Evolutionary conservation across 2,329 filamentous ascomycete species (phyloP).

Genomic region (Neonectria punicea): DNA sequence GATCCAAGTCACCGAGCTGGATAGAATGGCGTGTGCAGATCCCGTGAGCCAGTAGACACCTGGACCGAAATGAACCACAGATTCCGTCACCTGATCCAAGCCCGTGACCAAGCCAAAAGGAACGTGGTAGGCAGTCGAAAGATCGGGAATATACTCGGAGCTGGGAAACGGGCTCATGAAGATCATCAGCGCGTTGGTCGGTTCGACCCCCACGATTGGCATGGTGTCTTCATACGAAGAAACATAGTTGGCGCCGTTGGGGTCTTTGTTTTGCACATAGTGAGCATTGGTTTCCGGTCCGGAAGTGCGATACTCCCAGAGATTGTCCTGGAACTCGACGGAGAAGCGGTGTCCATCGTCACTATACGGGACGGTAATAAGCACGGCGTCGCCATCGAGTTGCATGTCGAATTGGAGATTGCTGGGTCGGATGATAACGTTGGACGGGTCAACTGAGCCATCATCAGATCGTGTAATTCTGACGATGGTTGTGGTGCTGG

Average conservation of each 20-base stretch:
- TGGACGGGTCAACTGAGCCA: conserved; percentile 27
- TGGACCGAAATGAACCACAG: conserved; percentile 40
- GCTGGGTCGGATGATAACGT: conserved; percentile 45
- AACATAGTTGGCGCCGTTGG: conserved; percentile 38
- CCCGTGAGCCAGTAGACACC: conserved; percentile 48
- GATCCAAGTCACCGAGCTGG: conserved; percentile 37
- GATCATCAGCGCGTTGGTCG: conserved; percentile 28
- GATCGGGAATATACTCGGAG: conserved; percentile 27
- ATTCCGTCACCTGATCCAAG: conserved; percentile 30
- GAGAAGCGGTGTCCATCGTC: conserved; percentile 44
- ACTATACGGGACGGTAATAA: conserved; percentile 43
- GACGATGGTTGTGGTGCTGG: conserved; percentile 38
- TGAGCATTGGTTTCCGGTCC: conserved; percentile 8
- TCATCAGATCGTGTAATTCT: conserved; percentile 35
- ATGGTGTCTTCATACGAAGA: neutral
- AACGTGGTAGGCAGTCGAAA: conserved; percentile 14
- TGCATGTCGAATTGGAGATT: conserved; percentile 37
- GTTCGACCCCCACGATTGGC: neutral
- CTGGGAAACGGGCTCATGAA: conserved; percentile 45
- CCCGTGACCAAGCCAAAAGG: conserved; percentile 22
- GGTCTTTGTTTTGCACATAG: conserved; percentile 31
- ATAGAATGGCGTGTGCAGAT: conserved; percentile 34
- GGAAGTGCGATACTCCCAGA: conserved; percentile 41
- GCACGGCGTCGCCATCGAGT: conserved; percentile 32
- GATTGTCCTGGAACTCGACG: conserved; percentile 46